phyloP scores from a whole-genome alignment of 768 basidiomycete genomes.

The Exsudoporus frostii region DNA sequence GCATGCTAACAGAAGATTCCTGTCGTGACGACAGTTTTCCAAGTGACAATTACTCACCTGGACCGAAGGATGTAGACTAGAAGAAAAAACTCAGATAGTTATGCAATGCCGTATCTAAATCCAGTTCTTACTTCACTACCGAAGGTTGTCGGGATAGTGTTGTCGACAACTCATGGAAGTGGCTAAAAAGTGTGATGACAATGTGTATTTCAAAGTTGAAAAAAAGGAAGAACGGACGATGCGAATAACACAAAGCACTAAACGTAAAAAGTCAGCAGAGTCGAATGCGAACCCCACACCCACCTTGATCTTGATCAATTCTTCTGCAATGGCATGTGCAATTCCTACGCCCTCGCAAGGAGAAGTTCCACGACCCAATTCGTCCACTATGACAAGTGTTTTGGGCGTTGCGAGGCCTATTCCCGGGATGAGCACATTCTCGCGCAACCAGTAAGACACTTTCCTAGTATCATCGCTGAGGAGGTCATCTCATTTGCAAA shows the following conservation, averaged over 20 bases:
- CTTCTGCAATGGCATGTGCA: constrained; percentile 81
- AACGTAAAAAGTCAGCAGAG: not conserved
- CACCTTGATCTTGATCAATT: constrained; percentile 69
- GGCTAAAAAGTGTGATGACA: constrained; percentile 38
- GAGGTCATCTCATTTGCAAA: constrained; percentile 96
- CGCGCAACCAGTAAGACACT: not conserved
- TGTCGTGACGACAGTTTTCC: not conserved
- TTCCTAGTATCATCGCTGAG: constrained; percentile 86
- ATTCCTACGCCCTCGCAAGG: constrained; percentile 80
- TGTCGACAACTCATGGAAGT: constrained; percentile 76
- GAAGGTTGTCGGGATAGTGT: constrained; percentile 76
- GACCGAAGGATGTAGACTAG: constrained; percentile 78
- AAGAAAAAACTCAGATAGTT: not conserved
- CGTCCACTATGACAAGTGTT: constrained; percentile 85
- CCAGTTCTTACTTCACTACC: constrained; percentile 65
- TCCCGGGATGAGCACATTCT: not conserved
- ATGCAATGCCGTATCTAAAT: not conserved
- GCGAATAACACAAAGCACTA: constrained; percentile 90
- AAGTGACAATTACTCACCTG: constrained; percentile 46
- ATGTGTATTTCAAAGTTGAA: not conserved
- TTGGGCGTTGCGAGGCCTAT: constrained; percentile 66
- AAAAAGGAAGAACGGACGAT: constrained; percentile 51
- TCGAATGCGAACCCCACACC: constrained; percentile 10
- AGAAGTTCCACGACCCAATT: constrained; percentile 90
- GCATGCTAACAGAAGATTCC: constrained; percentile 41